Evolutionary conservation across 169 alveolate genomes (phyloP).

Genomic region (Plasmodium gonderi): DNA sequence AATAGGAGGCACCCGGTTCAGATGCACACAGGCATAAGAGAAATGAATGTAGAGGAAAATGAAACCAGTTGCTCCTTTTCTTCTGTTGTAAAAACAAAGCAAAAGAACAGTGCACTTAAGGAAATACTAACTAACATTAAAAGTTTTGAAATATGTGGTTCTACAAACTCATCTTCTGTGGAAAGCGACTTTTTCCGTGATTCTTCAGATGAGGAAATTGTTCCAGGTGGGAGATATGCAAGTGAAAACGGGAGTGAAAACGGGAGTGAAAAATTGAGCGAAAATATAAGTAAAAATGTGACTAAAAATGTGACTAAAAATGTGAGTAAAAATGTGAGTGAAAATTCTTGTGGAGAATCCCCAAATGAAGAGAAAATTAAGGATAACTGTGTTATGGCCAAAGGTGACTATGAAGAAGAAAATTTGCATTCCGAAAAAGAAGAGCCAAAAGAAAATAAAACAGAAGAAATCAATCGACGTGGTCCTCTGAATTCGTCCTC

Average conservation of each 20-base stretch:
- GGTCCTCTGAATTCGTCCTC: too few species aligned
- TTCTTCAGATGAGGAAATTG: slow-evolving; percentile 2
- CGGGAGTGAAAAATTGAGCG: too few species aligned
- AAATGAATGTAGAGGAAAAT: slow-evolving; percentile 11
- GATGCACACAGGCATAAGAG: neutral
- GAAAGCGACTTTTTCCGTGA: slow-evolving; percentile 30
- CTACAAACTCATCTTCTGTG: slow-evolving; percentile 7
- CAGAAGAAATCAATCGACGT: too few species aligned
- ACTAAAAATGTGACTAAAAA: neutral
- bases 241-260: neutral
- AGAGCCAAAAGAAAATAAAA: too few species aligned
- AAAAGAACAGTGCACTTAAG: neutral
- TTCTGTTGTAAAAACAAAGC: slow-evolving; percentile 3
- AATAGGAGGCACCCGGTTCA: too few species aligned
- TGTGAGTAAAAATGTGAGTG: neutral
- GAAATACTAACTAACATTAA: neutral
- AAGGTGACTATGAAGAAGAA: too few species aligned
- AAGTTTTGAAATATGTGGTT: neutral
- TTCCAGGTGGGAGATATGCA: neutral
- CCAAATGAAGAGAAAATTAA: too few species aligned
- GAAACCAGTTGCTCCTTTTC: slow-evolving; percentile 21
- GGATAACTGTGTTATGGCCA: too few species aligned
- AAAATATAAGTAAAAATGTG: neutral
- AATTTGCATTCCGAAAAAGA: too few species aligned
- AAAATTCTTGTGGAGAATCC: neutral